A percentile compares a stretch with the other conserved stretches of the same genome.
Conservation (phyloP, 768 basidiomycete genomes). For the Tylopilus intermedius region DNA sequence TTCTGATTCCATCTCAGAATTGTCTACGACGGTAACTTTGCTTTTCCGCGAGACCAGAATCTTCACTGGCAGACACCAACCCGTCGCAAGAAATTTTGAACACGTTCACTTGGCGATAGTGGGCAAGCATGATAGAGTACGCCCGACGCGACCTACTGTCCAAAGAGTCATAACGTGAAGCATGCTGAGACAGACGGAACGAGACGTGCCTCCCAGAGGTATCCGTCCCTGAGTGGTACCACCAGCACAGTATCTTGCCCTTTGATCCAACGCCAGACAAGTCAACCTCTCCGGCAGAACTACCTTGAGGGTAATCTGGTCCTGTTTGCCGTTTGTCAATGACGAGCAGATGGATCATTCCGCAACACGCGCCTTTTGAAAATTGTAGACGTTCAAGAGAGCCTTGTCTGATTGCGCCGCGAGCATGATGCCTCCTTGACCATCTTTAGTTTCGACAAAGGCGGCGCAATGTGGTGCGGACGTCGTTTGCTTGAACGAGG, state of each 20-base stretch:
- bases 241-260: constrained; percentile 76
- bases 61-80: constrained; percentile 84
- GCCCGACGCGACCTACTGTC: constrained; percentile 80
- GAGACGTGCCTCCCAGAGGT: constrained; percentile 87
- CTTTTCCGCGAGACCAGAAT: constrained; percentile 62
- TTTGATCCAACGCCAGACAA: constrained; percentile 69
- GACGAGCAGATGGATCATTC: not conserved
- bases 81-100: constrained; percentile 83
- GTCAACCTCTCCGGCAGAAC: constrained; percentile 87
- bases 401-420: constrained; percentile 87
- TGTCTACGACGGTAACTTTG: constrained; percentile 2
- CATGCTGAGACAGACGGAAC: not conserved
- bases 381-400: constrained; percentile 84
- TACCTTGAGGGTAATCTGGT: constrained; percentile 82
- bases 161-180: constrained; percentile 13
- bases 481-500: constrained; percentile 86
- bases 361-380: constrained; percentile 70
- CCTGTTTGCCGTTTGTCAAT: constrained; percentile 42
- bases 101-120: constrained; percentile 85
- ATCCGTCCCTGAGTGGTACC: constrained; percentile 86
- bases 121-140: constrained; percentile 86
- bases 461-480: constrained; percentile 62
- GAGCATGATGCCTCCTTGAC: constrained; percentile 79
- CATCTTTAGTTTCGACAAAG: constrained; percentile 59
- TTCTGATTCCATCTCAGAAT: constrained; percentile 35